These are phyloP conservation scores for Terfezia claveryi DNA, from an alignment of 495 filamentous ascomycete genomes.

Conservation along the genomic window DNA sequence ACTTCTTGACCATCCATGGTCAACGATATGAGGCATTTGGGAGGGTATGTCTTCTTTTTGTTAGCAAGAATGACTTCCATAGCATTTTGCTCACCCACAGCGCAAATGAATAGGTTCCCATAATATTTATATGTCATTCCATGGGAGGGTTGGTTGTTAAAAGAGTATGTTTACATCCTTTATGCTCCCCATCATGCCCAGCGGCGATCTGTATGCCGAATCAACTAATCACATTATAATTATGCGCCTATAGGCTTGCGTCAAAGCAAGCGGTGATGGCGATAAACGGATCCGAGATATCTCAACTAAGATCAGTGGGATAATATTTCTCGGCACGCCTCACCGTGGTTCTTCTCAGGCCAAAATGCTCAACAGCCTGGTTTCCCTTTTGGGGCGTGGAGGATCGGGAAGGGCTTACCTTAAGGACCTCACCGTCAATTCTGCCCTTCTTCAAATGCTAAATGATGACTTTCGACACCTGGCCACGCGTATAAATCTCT, in stretches of 20 bases:
- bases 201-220: no score
- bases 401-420: slow-evolving; percentile 21
- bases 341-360: slow-evolving; percentile 28
- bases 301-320: slow-evolving; percentile 19
- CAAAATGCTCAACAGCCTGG: slow-evolving; percentile 20
- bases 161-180: slow-evolving; percentile 17
- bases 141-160: slow-evolving; percentile 31
- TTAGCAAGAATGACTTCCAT: no score
- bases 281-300: slow-evolving; percentile 22
- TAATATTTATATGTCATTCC: slow-evolving; percentile 25
- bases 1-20: background rate
- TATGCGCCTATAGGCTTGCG: background rate
- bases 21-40: slow-evolving; percentile 1
- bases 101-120: slow-evolving; percentile 12
- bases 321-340: slow-evolving; percentile 29
- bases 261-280: background rate
- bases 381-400: slow-evolving; percentile 7
- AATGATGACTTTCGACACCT: slow-evolving; percentile 30
- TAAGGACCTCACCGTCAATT: slow-evolving; percentile 23
- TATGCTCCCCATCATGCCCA: no score
- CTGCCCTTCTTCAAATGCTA: slow-evolving; percentile 20
- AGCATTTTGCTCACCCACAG: background rate
- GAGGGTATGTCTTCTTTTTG: background rate
- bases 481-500: slow-evolving; percentile 20
- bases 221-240: no score